These are phyloP conservation scores for Lactifluus rugatus DNA, from an alignment of 768 basidiomycete genomes.

Conservation along the genomic window DNA sequence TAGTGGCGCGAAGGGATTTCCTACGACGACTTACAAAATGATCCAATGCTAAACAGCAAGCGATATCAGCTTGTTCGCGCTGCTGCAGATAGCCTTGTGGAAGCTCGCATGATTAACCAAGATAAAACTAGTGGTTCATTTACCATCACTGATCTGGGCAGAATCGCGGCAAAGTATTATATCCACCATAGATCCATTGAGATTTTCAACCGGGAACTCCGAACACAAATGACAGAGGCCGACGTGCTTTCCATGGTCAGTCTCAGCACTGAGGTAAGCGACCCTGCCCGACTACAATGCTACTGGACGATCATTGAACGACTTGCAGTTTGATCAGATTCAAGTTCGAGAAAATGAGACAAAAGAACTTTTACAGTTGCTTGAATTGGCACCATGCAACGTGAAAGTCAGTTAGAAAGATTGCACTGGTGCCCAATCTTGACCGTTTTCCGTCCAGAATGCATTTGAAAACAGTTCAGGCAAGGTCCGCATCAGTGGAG, in stretches of 20 bases:
- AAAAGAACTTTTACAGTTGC: constrained; percentile 66
- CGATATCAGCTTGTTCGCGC: constrained; percentile 55
- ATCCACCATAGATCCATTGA: constrained; percentile 79
- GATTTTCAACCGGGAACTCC: constrained; percentile 72
- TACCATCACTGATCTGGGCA: constrained; percentile 79
- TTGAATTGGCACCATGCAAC: constrained; percentile 61
- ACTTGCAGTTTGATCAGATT: constrained; percentile 79
- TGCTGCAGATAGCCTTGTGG: constrained; percentile 58
- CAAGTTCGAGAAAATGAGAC: constrained; percentile 87
- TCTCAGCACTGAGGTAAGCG: constrained; percentile 76
- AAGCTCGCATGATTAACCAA: constrained; percentile 74
- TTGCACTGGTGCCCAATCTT: constrained; percentile 31
- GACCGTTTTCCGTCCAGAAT: neutral
- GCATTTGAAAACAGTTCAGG: constrained; percentile 11
- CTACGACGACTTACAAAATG: constrained; percentile 55
- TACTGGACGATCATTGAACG: neutral
- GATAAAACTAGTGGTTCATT: constrained; percentile 51
- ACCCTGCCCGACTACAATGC: neutral
- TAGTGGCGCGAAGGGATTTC: constrained; percentile 49
- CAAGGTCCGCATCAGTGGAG: constrained; percentile 11
- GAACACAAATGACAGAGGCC: constrained; percentile 82
- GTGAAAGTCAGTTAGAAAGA: constrained; percentile 46
- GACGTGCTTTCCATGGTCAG: constrained; percentile 82
- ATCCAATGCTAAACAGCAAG: constrained; percentile 62
- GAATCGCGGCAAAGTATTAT: constrained; percentile 96